Percentiles rank a stretch among this genome's conserved stretches.
phyloP scores from a whole-genome alignment of 2,329 filamentous ascomycete genomes.

The Fusarium poae region DNA sequence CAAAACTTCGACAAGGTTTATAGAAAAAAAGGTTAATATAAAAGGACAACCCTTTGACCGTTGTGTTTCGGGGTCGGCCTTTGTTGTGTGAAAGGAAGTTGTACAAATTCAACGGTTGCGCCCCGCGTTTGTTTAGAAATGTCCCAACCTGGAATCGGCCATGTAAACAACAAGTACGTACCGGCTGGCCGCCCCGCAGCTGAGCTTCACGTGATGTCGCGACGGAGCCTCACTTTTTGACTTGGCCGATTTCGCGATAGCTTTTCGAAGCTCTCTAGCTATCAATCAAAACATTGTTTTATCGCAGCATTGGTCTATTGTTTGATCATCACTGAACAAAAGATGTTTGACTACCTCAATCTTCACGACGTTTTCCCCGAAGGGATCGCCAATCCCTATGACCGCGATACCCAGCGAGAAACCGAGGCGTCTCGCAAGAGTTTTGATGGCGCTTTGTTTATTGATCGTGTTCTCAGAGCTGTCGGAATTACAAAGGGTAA shows the following conservation, averaged over 20 bases:
- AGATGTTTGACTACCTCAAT: conserved; percentile 74
- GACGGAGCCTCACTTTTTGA: conserved; percentile 24
- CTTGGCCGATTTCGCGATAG: conserved; percentile 44
- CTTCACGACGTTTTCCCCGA: conserved; percentile 77
- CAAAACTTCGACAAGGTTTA: conserved; percentile 8
- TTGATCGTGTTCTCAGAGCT: conserved; percentile 80
- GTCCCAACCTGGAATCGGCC: conserved; percentile 50
- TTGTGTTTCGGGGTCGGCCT: background rate
- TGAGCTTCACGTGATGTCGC: conserved; percentile 42
- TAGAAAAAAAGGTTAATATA: conserved; percentile 5
- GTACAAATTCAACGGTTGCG: conserved; percentile 49
- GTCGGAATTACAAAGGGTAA: conserved; percentile 78
- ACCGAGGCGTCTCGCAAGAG: conserved; percentile 76
- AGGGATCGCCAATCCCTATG: conserved; percentile 71
- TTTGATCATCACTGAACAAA: conserved; percentile 5
- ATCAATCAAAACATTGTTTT: conserved; percentile 20
- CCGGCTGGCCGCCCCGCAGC: conserved; percentile 14
- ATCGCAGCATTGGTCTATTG: background rate
- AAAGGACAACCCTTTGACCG: conserved; percentile 3
- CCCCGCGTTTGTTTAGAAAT: conserved; percentile 57
- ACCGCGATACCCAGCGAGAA: conserved; percentile 69
- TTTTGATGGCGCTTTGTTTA: conserved; percentile 79
- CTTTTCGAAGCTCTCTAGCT: conserved; percentile 31
- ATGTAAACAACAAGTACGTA: conserved; percentile 56
- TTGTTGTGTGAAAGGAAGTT: conserved; percentile 25